phyloP scores from a whole-genome alignment of 495 filamentous ascomycete genomes.

The Letharia columbiana region DNA sequence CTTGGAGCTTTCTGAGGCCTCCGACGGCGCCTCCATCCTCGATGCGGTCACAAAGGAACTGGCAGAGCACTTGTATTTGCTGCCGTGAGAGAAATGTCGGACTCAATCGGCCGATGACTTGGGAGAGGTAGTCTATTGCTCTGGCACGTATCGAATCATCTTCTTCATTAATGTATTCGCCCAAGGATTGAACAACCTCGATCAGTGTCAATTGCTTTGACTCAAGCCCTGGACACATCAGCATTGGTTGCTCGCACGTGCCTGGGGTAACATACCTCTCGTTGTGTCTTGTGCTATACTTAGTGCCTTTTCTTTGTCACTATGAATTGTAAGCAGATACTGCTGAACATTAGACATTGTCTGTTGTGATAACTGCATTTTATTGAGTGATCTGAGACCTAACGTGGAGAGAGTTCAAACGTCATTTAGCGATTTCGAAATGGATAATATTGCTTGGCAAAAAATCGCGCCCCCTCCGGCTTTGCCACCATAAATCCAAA shows the following conservation, averaged over 20 bases:
- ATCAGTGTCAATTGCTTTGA: constrained; percentile 54
- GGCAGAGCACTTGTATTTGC: constrained; percentile 52
- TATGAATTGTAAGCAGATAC: constrained; percentile 57
- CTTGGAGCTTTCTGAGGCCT: constrained; percentile 42
- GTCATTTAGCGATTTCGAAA: too few relatives aligned
- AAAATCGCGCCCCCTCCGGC: too few relatives aligned
- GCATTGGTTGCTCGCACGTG: constrained; percentile 5
- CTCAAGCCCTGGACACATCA: constrained; percentile 45
- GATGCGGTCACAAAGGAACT: constrained; percentile 54
- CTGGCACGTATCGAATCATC: constrained; percentile 55
- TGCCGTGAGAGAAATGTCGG: constrained; percentile 55
- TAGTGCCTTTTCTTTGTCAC: constrained; percentile 51
- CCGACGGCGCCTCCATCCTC: constrained; percentile 49
- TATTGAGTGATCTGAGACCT: background rate
- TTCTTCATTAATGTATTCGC: constrained; percentile 64
- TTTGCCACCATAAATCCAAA: too few relatives aligned
- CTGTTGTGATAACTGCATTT: background rate
- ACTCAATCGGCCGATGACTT: constrained; percentile 51
- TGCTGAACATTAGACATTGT: constrained; percentile 54
- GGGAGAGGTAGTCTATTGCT: constrained; percentile 59
- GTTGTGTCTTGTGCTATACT: constrained; percentile 51
- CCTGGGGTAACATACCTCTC: constrained; percentile 35
- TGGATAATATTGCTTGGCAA: too few relatives aligned
- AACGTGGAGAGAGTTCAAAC: background rate
- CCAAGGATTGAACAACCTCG: constrained; percentile 57